Evolutionary conservation across 352 stramenopile genomes (phyloP).

Genomic region (Phytophthora sp.): DNA sequence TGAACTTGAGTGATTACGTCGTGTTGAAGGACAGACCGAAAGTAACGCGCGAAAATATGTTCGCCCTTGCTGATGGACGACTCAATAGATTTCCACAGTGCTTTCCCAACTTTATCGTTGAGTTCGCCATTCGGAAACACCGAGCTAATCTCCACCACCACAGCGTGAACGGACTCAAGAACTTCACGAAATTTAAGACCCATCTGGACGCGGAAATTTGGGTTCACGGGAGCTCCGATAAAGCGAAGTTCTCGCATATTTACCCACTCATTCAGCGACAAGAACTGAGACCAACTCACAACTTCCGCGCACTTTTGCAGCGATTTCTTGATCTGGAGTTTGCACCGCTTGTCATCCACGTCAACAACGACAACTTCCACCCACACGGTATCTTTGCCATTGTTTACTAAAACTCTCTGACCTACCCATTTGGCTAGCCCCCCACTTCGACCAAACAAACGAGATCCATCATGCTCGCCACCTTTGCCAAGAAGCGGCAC

Average conservation of each 20-base stretch:
- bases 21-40: constrained; percentile 67
- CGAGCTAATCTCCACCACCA: constrained; percentile 77
- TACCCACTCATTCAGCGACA: constrained; percentile 59
- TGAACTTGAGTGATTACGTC: constrained; percentile 34
- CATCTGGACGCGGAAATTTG: constrained; percentile 72
- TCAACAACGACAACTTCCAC: constrained; percentile 63
- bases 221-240: constrained; percentile 54
- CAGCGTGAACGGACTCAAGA: constrained; percentile 59
- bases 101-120: constrained; percentile 54
- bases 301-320: constrained; percentile 48
- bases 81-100: constrained; percentile 68
- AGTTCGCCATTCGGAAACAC: constrained; percentile 76
- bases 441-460: constrained; percentile 49
- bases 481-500: constrained; percentile 48
- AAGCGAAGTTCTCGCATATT: constrained; percentile 59
- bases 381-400: constrained; percentile 72
- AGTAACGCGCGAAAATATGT: constrained; percentile 78
- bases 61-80: constrained; percentile 59
- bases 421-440: constrained; percentile 59
- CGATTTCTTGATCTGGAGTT: constrained; percentile 65
- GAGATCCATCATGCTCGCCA: constrained; percentile 40
- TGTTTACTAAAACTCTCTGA: constrained; percentile 70
- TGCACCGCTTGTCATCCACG: constrained; percentile 68
- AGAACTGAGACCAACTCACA: constrained; percentile 44
- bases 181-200: constrained; percentile 65